Conservation (phyloP, 805 yeast species). For the Tetrapisispora fleetii region DNA sequence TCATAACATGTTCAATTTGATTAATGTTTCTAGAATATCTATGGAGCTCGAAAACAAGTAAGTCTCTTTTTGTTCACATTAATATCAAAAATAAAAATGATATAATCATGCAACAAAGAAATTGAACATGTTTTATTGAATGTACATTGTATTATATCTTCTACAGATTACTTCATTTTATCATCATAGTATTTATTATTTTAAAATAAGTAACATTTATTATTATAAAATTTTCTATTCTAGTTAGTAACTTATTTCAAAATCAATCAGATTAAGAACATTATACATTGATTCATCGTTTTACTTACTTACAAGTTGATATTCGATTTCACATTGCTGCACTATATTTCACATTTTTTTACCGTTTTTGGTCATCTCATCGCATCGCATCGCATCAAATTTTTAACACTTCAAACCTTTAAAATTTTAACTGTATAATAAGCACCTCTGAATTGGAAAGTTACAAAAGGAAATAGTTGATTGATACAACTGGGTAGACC, state of each 20-base stretch:
- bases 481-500: background rate
- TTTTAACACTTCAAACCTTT: background rate
- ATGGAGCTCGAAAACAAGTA: background rate
- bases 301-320: too few relatives aligned
- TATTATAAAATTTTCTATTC: background rate
- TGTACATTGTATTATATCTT: slow-evolving; percentile 3
- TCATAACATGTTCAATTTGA: background rate
- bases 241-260: too few relatives aligned
- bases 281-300: too few relatives aligned
- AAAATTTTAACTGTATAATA: background rate
- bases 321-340: background rate
- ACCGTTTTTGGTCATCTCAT: background rate
- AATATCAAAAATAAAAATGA: too few relatives aligned
- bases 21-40: background rate
- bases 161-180: background rate
- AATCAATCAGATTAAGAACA: too few relatives aligned
- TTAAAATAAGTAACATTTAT: background rate
- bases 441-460: background rate
- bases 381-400: background rate
- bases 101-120: background rate
- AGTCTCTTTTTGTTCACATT: background rate
- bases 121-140: background rate
- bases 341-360: background rate
- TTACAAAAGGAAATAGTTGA: background rate
- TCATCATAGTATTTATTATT: background rate